Evolutionary conservation across 345 rosid genomes (phyloP).

Genomic region (Gossypium herbaceum): DNA sequence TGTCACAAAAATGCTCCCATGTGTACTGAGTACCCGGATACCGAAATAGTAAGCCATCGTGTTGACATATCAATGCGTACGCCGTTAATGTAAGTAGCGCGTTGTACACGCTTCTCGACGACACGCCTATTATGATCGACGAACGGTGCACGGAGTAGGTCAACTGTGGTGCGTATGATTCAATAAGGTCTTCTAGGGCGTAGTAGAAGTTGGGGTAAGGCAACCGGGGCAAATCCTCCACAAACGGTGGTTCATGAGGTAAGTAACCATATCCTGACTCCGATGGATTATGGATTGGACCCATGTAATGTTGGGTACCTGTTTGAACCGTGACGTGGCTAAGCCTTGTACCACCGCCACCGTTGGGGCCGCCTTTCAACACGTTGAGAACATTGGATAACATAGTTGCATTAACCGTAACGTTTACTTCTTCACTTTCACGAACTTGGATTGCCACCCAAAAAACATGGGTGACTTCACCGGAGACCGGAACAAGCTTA

Average conservation of each 20-base stretch:
- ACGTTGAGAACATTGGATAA: slow-evolving; percentile 25
- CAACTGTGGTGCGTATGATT: slow-evolving; percentile 13
- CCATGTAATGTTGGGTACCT: slow-evolving; percentile 38
- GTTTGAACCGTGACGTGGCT: slow-evolving; percentile 31
- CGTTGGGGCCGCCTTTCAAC: slow-evolving; percentile 1
- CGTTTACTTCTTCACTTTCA: slow-evolving; percentile 22
- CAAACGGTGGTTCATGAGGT: slow-evolving; percentile 34
- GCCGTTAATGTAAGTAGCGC: slow-evolving; percentile 17
- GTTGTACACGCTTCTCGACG: slow-evolving; percentile 27
- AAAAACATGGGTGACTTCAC: slow-evolving; percentile 32
- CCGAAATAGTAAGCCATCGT: slow-evolving; percentile 24
- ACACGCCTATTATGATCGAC: slow-evolving; percentile 33
- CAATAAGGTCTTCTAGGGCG: slow-evolving; percentile 31
- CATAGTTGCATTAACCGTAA: slow-evolving; percentile 21
- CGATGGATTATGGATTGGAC: slow-evolving; percentile 23
- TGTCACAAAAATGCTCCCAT: slow-evolving; percentile 37
- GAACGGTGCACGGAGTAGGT: slow-evolving; percentile 30
- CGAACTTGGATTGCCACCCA: slow-evolving; percentile 33
- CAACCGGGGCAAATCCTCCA: slow-evolving; percentile 27
- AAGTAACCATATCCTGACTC: background rate
- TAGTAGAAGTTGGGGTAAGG: slow-evolving; percentile 42
- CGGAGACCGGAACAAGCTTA: slow-evolving; percentile 15
- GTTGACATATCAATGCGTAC: slow-evolving; percentile 31
- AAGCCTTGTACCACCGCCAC: background rate
- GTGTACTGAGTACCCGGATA: slow-evolving; percentile 27